Percentiles rank a stretch among this genome's conserved stretches.
Evolutionary conservation across 2,329 filamentous ascomycete species (phyloP).

Genomic region (Sporothrix protearum): DNA sequence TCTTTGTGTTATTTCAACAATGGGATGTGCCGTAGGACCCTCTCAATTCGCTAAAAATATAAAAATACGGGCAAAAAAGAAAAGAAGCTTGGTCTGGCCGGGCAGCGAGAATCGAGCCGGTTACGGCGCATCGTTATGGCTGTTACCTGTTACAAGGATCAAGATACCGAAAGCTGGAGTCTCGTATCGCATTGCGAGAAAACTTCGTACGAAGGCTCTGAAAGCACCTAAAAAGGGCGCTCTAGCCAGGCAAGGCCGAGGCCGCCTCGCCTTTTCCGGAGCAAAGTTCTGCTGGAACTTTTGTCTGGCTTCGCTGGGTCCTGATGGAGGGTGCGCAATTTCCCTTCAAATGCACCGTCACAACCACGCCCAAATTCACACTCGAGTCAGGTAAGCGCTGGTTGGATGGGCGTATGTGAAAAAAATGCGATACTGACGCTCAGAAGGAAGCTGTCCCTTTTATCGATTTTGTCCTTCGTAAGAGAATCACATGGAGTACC

Average conservation of each 20-base stretch:
- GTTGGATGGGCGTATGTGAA: neutral
- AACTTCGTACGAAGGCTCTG: neutral
- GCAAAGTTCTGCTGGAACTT: neutral
- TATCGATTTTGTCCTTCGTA: neutral
- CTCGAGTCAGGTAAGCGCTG: slow-evolving; percentile 5
- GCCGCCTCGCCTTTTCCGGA: neutral
- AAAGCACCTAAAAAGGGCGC: slow-evolving; percentile 4
- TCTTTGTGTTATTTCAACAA: neutral
- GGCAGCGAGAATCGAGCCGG: slow-evolving; percentile 8
- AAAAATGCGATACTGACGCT: neutral
- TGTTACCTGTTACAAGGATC: neutral
- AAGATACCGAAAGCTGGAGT: neutral
- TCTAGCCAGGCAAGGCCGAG: neutral
- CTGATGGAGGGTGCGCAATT: slow-evolving; percentile 23
- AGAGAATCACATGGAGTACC: neutral
- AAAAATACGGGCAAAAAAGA: neutral
- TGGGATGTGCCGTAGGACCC: neutral
- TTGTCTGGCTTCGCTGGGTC: neutral
- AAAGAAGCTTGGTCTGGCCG: neutral
- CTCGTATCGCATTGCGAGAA: neutral
- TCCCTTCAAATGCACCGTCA: slow-evolving; percentile 12
- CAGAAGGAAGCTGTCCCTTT: neutral
- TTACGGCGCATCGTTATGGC: neutral
- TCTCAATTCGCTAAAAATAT: no score
- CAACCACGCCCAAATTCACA: neutral